phyloP scores from a whole-genome alignment of 257 asterid genomes.

The Scutellaria baicalensis region DNA sequence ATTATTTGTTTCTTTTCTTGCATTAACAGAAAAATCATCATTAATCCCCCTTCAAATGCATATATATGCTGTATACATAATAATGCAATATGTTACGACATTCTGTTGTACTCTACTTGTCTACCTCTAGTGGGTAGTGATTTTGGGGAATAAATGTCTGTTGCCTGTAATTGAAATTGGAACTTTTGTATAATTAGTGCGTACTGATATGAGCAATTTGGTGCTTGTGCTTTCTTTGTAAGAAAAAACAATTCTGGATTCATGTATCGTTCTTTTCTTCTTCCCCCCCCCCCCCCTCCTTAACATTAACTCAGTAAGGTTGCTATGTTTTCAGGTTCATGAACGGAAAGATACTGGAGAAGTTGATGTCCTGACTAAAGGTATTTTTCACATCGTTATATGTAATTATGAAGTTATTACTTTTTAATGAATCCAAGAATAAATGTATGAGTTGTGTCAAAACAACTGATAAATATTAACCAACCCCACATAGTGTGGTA shows the following conservation, averaged over 20 bases:
- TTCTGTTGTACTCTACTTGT: too few species aligned
- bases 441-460: not conserved
- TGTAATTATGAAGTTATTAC: not conserved
- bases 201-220: not conserved
- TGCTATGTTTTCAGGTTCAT: conserved; percentile 63
- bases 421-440: not conserved
- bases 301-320: not conserved
- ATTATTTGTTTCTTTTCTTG: not conserved
- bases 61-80: not conserved
- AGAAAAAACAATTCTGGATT: not conserved
- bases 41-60: not conserved
- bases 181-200: not conserved
- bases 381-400: conserved; percentile 22
- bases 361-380: conserved; percentile 96
- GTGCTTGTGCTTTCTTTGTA: not conserved
- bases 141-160: not conserved
- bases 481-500: too few species aligned
- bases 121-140: not conserved
- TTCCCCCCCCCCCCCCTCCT: too few species aligned
- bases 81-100: too few species aligned
- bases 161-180: not conserved
- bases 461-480: not conserved
- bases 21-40: not conserved
- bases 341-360: conserved; percentile 85
- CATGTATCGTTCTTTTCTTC: not conserved